Base-by-base conservation (phyloP, 768 basidiomycete species). In the Kwoniella sp. region DNA sequence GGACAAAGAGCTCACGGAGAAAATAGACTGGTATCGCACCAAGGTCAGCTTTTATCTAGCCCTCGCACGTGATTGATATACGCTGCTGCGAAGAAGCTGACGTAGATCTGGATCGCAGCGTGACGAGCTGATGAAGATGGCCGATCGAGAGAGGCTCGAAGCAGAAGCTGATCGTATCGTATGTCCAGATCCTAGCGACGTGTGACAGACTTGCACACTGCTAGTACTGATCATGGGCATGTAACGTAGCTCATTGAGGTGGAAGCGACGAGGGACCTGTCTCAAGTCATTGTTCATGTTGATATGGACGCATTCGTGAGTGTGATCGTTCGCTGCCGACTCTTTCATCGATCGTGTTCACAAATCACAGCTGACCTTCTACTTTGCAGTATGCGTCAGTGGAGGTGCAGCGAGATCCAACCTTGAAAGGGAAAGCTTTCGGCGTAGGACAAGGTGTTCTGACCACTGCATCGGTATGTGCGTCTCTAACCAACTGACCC, bases 261-360 rank as follows among this genome's bases (percentile, higher is more conserved):
- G 3, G 92, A 95, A 78, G 81, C 84, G 1, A 84, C 86, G 55
- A 83, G 93, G 52, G 93, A 97, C 77, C 82, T 97, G 29, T 85
- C 86, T 1, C 91, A 94, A 79, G 85, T 82, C 22, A 91, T 99
- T 65, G 90, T 97, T 4, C 93, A 98, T 76, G 88, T 96, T 30
- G 96, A 99, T 75, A 93, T 94, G 87, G 95, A 97, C 78, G 92
- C 92, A 2, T 96, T 95, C 82, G 72, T 74, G 47, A 58, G 67
- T 63, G 8, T 48, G 15, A 89, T 47, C 38, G 0, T 84, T 90
- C 23, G 31, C 15, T 31, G 20, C n/a, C 0, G 82, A 87, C 41
- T 20, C 20, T 34, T 15, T 60, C 8, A 9, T 28, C 25, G 47
- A 17, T 20, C 15, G n/a, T n/a, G n/a, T n/a, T n/a, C n/a, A n/a